Conservation (phyloP, 257 asterid species). For the Plantago major region DNA sequence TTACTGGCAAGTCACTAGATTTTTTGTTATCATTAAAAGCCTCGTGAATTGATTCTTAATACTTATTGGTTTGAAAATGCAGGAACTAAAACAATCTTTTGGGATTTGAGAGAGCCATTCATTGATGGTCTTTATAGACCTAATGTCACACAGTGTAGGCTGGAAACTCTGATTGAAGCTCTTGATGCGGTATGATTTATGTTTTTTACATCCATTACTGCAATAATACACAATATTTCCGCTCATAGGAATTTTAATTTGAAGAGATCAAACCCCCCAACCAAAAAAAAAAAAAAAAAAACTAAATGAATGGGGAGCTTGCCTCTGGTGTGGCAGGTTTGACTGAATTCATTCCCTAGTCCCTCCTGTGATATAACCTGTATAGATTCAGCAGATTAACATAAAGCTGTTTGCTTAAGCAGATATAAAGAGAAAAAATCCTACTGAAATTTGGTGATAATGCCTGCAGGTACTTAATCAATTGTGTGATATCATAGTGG, state of each 20-base stretch:
- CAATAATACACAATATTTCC: not conserved
- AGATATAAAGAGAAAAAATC: no score
- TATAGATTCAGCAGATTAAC: no score
- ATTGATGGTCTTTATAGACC: conserved; percentile 84
- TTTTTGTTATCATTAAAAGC: conserved; percentile 5
- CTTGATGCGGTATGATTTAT: conserved; percentile 84
- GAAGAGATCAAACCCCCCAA: not conserved
- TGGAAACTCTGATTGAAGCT: conserved; percentile 76
- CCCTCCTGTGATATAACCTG: no score
- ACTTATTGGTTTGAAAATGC: conserved; percentile 9
- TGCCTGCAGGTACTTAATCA: conserved; percentile 76
- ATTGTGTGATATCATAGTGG: conserved; percentile 79
- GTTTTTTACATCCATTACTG: not conserved
- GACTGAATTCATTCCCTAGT: no score
- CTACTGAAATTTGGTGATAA: conserved; percentile 8
- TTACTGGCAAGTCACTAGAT: conserved; percentile 50
- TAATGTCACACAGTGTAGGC: conserved; percentile 68
- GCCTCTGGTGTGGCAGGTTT: no score
- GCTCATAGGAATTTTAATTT: not conserved
- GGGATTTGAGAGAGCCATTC: conserved; percentile 90
- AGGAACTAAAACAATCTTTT: conserved; percentile 87
- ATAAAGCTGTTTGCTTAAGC: no score
- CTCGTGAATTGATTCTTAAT: conserved; percentile 16
- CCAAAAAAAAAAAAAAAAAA: no score
- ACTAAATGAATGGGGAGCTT: no score